Percentiles rank a stretch among this genome's conserved stretches.
These are phyloP conservation scores for Metschnikowia borealis DNA, from an alignment of 805 yeast genomes.

Conservation along the genomic window DNA sequence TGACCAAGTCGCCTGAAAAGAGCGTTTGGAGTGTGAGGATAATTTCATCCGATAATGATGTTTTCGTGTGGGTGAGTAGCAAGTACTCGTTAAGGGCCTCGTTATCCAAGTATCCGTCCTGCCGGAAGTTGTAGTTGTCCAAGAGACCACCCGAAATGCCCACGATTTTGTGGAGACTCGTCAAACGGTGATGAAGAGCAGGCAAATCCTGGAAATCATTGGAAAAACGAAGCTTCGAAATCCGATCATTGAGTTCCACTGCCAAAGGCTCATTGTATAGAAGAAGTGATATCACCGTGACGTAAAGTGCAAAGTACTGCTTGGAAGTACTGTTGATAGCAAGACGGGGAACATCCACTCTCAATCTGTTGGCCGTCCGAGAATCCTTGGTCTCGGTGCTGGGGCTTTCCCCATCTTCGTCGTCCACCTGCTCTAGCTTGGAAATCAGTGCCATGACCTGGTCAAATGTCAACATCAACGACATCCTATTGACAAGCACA, in stretches of 20 bases:
- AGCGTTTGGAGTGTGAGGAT: constrained; percentile 35
- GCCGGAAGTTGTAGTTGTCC: constrained; percentile 47
- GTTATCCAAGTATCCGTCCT: constrained; percentile 43
- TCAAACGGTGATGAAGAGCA: constrained; percentile 46
- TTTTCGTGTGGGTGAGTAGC: constrained; percentile 32
- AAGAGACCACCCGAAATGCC: constrained; percentile 38
- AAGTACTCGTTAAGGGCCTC: constrained; percentile 43
- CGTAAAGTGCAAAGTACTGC: constrained; percentile 66
- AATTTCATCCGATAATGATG: constrained; percentile 31
- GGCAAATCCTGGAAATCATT: constrained; percentile 63
- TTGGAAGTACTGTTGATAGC: constrained; percentile 64
- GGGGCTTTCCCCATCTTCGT: not conserved
- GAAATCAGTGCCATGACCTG: constrained; percentile 28
- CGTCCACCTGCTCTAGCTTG: constrained; percentile 12
- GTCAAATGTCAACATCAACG: constrained; percentile 59
- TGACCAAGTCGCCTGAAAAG: constrained; percentile 30
- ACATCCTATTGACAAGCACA: constrained; percentile 59
- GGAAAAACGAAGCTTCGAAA: constrained; percentile 64
- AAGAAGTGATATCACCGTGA: constrained; percentile 58
- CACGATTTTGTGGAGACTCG: constrained; percentile 47
- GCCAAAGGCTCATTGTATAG: constrained; percentile 72
- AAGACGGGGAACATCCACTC: constrained; percentile 67
- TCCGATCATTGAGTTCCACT: constrained; percentile 50
- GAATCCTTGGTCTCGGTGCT: constrained; percentile 4
- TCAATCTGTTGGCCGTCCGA: constrained; percentile 34